A percentile compares a stretch with the other conserved stretches of the same genome.
Conservation (phyloP, 2,329 filamentous ascomycete species). For the Fusarium armeniacum region DNA sequence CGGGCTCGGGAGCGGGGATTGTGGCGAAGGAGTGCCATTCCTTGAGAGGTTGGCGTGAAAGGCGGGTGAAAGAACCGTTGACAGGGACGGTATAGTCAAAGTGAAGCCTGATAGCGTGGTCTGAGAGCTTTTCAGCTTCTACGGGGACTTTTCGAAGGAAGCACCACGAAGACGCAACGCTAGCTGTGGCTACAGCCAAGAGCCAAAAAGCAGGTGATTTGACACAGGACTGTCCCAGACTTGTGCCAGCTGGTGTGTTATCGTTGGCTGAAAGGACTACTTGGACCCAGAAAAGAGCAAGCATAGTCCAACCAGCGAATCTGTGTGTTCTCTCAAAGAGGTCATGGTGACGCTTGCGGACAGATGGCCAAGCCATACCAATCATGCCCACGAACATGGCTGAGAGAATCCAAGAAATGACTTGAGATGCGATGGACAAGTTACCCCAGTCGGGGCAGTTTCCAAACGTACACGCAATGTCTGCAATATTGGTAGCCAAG, state of each 20-base stretch:
- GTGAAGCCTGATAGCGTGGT: constrained; percentile 80
- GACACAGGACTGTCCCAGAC: constrained; percentile 57
- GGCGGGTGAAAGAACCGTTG: constrained; percentile 62
- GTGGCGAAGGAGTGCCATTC: constrained; percentile 85
- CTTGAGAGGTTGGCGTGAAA: constrained; percentile 72
- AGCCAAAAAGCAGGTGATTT: constrained; percentile 72
- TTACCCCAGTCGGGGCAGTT: constrained; percentile 42
- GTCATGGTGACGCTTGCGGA: constrained; percentile 75
- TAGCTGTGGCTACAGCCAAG: constrained; percentile 71
- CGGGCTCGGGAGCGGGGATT: constrained; percentile 69
- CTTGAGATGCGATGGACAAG: constrained; percentile 57
- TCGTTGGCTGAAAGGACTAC: constrained; percentile 67
- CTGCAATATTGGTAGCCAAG: constrained; percentile 56
- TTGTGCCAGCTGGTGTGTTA: constrained; percentile 52
- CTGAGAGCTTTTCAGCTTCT: constrained; percentile 75
- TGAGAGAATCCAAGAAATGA: constrained; percentile 72
- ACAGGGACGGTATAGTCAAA: constrained; percentile 74
- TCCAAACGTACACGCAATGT: constrained; percentile 40
- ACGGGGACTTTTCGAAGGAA: constrained; percentile 77
- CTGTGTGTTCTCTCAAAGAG: constrained; percentile 79
- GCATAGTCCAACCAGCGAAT: constrained; percentile 76
- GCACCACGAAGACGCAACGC: constrained; percentile 80
- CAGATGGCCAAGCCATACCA: constrained; percentile 71
- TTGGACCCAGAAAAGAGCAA: constrained; percentile 76
- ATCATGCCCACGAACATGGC: constrained; percentile 71